These are phyloP conservation scores for Citrus australasica DNA, from an alignment of 345 rosid species.

Conservation along the genomic window DNA sequence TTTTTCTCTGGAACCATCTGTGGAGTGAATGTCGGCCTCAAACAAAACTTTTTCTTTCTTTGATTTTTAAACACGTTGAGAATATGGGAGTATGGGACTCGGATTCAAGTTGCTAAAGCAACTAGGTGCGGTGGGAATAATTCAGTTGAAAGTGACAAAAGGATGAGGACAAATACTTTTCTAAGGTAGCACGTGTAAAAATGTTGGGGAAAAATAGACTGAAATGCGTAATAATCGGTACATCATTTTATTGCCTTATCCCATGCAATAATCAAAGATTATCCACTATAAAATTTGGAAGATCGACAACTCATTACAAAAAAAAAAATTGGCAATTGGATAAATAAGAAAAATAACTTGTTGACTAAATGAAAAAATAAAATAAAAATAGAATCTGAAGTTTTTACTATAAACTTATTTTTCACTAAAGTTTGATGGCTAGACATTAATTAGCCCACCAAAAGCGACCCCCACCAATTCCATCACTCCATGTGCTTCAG, in stretches of 20 bases:
- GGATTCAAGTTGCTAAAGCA: not conserved
- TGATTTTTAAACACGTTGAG: not conserved
- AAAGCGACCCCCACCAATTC: conserved; percentile 2
- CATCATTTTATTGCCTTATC: not conserved
- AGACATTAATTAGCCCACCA: not conserved
- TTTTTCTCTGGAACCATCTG: too few relatives aligned
- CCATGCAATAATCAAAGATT: not conserved
- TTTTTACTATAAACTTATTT: too few relatives aligned
- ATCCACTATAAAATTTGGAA: not conserved
- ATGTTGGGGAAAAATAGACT: not conserved
- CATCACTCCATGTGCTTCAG: conserved; percentile 14
- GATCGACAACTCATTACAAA: not conserved
- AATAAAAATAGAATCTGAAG: not conserved
- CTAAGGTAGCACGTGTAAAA: not conserved
- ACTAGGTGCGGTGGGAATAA: not conserved
- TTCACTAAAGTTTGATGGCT: not conserved
- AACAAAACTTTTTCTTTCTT: not conserved
- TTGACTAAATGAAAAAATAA: not conserved
- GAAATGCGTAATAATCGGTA: not conserved
- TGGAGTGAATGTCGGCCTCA: not conserved
- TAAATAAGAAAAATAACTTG: not conserved
- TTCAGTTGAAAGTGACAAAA: not conserved
- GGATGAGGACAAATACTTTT: not conserved
- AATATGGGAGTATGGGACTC: not conserved
- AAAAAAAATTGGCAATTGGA: not conserved